phyloP scores from a whole-genome alignment of 1,284 basidiomycete genomes.

The Ustilago hordei region DNA sequence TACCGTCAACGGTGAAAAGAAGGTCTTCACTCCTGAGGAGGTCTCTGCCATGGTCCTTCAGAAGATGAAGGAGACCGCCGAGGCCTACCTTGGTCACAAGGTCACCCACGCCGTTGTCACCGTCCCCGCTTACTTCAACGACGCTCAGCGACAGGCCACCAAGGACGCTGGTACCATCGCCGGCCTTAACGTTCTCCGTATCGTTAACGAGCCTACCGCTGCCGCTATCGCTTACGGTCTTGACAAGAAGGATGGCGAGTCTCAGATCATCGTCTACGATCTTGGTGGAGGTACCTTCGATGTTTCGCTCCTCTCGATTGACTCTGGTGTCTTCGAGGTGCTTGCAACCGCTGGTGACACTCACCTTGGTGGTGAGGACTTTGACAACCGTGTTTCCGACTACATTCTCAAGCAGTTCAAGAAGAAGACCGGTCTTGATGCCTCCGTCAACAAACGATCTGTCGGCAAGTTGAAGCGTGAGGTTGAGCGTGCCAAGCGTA shows the following conservation, averaged over 20 bases:
- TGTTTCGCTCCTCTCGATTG: slow-evolving; percentile 96
- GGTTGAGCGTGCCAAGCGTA: slow-evolving; percentile 98
- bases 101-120: slow-evolving; percentile 97
- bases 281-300: slow-evolving; percentile 98
- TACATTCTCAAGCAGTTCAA: slow-evolving; percentile 70
- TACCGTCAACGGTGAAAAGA: slow-evolving; percentile 60
- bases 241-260: slow-evolving; percentile 91
- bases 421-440: slow-evolving; percentile 74
- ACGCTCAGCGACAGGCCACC: slow-evolving; percentile 98
- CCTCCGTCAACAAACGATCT: slow-evolving; percentile 85
- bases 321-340: slow-evolving; percentile 95
- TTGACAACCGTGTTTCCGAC: slow-evolving; percentile 80
- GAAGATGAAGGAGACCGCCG: slow-evolving; percentile 99
- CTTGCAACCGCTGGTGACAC: slow-evolving; percentile 98
- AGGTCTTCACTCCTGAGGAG: slow-evolving; percentile 78
- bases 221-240: slow-evolving; percentile 96
- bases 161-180: slow-evolving; percentile 98
- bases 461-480: slow-evolving; percentile 97
- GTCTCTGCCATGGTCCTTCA: slow-evolving; percentile 91
- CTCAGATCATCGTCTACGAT: slow-evolving; percentile 97
- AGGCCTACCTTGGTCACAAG: slow-evolving; percentile 95
- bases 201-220: slow-evolving; percentile 98
- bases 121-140: slow-evolving; percentile 92
- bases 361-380: slow-evolving; percentile 98
- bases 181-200: slow-evolving; percentile 93